Base-by-base conservation (phyloP, 208 protist genomes). In the Leishmania amazonensis region DNA sequence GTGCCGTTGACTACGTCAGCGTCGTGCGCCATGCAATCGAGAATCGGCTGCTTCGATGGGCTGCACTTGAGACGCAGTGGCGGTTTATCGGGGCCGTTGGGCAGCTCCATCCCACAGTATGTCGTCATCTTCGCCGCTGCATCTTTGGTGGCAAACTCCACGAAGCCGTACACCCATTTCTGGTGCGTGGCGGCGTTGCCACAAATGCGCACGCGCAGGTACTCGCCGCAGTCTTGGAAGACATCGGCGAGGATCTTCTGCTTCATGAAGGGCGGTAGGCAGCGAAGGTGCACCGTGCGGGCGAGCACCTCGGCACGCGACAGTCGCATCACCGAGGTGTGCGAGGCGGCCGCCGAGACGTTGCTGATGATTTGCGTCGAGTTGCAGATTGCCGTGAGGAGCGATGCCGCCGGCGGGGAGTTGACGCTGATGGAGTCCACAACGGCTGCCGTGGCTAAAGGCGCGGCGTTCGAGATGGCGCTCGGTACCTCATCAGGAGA, bases 101-200 rank as follows among this genome's bases (percentile, higher is more conserved):
- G 40, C 53, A 94, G 70, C 87, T 92, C 88, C 80, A 83, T 85
- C 40, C 90, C 88, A 64, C 81, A 91, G 70, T 81, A 76, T 31
- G 72, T 49, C 79, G 91, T 83, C 83, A 91, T 86, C 80, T 60
- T 81, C 51, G 54, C 77, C 40, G 87, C 87, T 13, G 81, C 89
- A 21, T 73, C 73, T 6, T 51, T 19, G 15, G 83, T 85, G 3
- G 80, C 83, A 82, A 91, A 94, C 83, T 94, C 89, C 13, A 92
- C 88, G 76, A 94, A 94, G 70, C 87, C 87, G 81, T 94, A 94
- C 60, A 94, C 80, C 87, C 87, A 89, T 67, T 92, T 88, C 74
- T 92, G 88, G 42, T 83, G 81, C 51, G 83, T 86, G 1, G 78
- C 78, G 7, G 81, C 75, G 79, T 88, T 90, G 7, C 90, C 88